phyloP scores from a whole-genome alignment of 371 early-diverging fungal genomes.

The Synchytrium microbalum region DNA sequence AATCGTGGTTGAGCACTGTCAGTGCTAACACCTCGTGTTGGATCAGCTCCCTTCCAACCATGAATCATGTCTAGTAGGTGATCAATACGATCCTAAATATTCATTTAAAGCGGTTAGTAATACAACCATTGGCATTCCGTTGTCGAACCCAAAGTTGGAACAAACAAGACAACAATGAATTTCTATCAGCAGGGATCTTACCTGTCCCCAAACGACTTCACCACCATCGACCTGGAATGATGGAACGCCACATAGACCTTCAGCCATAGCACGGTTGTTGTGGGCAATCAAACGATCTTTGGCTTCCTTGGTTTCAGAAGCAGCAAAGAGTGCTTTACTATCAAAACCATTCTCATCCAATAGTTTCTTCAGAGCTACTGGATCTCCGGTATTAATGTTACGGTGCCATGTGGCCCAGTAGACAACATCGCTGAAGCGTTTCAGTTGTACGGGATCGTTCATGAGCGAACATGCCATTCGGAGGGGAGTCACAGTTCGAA shows the following conservation, averaged over 20 bases:
- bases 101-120: slow-evolving; percentile 17
- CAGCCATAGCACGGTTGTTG: slow-evolving; percentile 10
- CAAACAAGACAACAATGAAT: not conserved
- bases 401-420: slow-evolving; percentile 10
- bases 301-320: not conserved
- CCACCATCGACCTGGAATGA: slow-evolving; percentile 14
- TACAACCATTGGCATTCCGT: not conserved
- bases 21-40: too few relatives aligned
- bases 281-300: slow-evolving; percentile 16
- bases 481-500: not conserved
- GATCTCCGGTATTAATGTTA: slow-evolving; percentile 13
- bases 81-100: slow-evolving; percentile 17
- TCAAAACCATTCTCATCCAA: slow-evolving; percentile 11
- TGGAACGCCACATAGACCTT: slow-evolving; percentile 24
- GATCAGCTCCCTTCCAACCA: not conserved
- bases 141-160: not conserved
- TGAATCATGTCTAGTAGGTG: slow-evolving; percentile 8
- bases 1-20: too few relatives aligned
- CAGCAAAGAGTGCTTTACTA: slow-evolving; percentile 5
- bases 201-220: not conserved
- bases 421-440: slow-evolving; percentile 4
- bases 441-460: not conserved
- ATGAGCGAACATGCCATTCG: not conserved
- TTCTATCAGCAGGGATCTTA: not conserved
- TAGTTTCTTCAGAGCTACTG: slow-evolving; percentile 3